phyloP scores from a whole-genome alignment of 805 yeast species.

The Metschnikowia matae region DNA sequence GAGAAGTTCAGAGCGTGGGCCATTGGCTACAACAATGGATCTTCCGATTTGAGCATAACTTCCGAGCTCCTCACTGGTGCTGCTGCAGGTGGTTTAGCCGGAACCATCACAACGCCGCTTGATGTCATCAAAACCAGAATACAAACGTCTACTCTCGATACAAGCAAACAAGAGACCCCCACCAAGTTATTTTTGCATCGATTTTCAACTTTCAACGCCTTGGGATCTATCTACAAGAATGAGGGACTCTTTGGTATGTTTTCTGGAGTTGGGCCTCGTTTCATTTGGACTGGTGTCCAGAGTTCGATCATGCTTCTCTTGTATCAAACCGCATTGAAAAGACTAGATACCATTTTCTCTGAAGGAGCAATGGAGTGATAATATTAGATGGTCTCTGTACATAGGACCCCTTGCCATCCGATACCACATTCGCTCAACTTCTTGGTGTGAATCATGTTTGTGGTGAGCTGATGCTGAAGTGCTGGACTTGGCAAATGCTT shows the following conservation, averaged over 20 bases:
- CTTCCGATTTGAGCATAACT: conserved; percentile 48
- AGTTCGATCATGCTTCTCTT: conserved; percentile 89
- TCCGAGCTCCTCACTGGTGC: conserved; percentile 87
- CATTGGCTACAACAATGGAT: conserved; percentile 29
- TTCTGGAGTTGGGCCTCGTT: conserved; percentile 94
- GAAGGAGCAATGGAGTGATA: conserved; percentile 4
- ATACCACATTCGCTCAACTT: neutral
- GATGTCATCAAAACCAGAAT: conserved; percentile 91
- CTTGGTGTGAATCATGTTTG: neutral
- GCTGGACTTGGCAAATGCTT: neutral
- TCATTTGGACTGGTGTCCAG: conserved; percentile 94
- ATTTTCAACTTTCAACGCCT: conserved; percentile 30
- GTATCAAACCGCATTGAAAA: conserved; percentile 72
- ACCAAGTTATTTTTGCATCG: conserved; percentile 12
- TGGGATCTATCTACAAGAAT: conserved; percentile 47
- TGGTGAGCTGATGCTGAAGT: neutral
- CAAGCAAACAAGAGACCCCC: neutral
- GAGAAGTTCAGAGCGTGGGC: conserved; percentile 73
- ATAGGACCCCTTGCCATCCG: neutral
- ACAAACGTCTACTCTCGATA: conserved; percentile 69
- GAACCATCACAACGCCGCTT: conserved; percentile 81
- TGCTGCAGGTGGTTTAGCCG: conserved; percentile 92
- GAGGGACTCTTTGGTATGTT: conserved; percentile 83
- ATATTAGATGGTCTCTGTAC: conserved; percentile 1
- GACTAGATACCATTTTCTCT: conserved; percentile 33